Conservation (phyloP, 192 early-diverging fungal species). For the Radiomyces spectabilis region DNA sequence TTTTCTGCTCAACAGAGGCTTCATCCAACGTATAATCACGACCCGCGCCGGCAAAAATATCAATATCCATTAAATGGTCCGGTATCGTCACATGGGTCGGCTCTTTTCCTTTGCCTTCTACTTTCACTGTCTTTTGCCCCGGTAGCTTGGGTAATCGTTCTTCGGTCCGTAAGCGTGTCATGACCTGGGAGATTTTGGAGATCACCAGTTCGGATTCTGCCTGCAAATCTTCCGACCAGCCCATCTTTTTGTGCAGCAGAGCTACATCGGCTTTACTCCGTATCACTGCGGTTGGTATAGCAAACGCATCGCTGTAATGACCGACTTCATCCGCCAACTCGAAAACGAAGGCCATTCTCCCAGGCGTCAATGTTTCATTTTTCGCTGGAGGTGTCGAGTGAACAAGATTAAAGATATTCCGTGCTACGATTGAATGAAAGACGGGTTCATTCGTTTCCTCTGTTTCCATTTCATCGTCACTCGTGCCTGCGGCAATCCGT, state of each 20-base stretch:
- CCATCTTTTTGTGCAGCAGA: conserved; percentile 7
- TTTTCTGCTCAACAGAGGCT: neutral
- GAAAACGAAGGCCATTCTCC: conserved; percentile 72
- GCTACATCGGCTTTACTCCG: conserved; percentile 68
- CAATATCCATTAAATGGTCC: conserved; percentile 21
- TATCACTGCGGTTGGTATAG: conserved; percentile 65
- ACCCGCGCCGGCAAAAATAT: conserved; percentile 87
- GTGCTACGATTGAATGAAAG: conserved; percentile 35
- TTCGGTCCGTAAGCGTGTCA: conserved; percentile 39
- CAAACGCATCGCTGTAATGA: conserved; percentile 37
- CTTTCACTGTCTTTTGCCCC: conserved; percentile 34
- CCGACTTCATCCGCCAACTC: conserved; percentile 44
- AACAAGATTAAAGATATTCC: conserved; percentile 39
- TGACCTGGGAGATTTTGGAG: conserved; percentile 60
- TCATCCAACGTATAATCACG: conserved; percentile 65
- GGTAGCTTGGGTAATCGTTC: conserved; percentile 7
- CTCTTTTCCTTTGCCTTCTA: conserved; percentile 29
- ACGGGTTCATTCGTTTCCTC: conserved; percentile 20
- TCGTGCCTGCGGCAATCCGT: neutral
- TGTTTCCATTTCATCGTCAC: conserved; percentile 1
- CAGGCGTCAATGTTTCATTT: conserved; percentile 70
- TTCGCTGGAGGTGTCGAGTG: conserved; percentile 28
- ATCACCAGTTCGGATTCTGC: conserved; percentile 61
- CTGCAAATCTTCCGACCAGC: conserved; percentile 33
- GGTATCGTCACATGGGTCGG: neutral